These are phyloP conservation scores for Neofusicoccum ribis DNA, from an alignment of 2,329 filamentous ascomycete species.

Conservation along the genomic window DNA sequence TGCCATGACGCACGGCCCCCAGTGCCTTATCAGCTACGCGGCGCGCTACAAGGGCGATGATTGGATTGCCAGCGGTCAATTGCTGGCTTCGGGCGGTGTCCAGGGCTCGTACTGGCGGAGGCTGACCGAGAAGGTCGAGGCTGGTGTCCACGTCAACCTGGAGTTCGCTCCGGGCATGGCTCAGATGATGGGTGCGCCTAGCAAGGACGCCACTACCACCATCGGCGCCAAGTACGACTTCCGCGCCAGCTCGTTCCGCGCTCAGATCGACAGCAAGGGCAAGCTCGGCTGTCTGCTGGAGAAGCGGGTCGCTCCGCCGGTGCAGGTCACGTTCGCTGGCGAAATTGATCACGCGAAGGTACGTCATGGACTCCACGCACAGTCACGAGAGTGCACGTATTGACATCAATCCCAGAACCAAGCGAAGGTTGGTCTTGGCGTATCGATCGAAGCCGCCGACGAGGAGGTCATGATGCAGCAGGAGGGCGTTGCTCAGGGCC, in stretches of 20 bases:
- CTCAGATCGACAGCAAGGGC: conserved; percentile 92
- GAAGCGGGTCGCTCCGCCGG: conserved; percentile 91
- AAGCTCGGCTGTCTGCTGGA: conserved; percentile 91
- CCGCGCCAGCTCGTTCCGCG: conserved; percentile 90
- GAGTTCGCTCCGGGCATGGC: conserved; percentile 66
- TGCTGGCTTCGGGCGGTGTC: conserved; percentile 83
- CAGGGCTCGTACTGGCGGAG: conserved; percentile 93
- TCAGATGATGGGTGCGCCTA: conserved; percentile 72
- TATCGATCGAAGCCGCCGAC: conserved; percentile 60
- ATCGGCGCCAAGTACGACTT: conserved; percentile 98
- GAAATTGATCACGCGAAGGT: conserved; percentile 97
- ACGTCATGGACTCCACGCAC: conserved; percentile 43
- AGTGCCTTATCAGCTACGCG: conserved; percentile 85
- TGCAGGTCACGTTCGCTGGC: conserved; percentile 91
- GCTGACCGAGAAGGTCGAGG: conserved; percentile 92
- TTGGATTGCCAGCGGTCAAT: conserved; percentile 89
- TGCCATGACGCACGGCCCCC: conserved; percentile 80
- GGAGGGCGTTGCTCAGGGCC: conserved; percentile 33
- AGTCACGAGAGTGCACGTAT: not conserved
- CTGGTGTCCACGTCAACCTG: conserved; percentile 90
- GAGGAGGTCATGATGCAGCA: conserved; percentile 44
- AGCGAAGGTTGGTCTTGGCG: conserved; percentile 90
- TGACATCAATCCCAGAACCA: conserved; percentile 64
- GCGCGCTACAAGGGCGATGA: conserved; percentile 88
- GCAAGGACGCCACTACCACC: conserved; percentile 86